phyloP scores from a whole-genome alignment of 2,329 filamentous ascomycete genomes.

The Fusarium subglutinans region DNA sequence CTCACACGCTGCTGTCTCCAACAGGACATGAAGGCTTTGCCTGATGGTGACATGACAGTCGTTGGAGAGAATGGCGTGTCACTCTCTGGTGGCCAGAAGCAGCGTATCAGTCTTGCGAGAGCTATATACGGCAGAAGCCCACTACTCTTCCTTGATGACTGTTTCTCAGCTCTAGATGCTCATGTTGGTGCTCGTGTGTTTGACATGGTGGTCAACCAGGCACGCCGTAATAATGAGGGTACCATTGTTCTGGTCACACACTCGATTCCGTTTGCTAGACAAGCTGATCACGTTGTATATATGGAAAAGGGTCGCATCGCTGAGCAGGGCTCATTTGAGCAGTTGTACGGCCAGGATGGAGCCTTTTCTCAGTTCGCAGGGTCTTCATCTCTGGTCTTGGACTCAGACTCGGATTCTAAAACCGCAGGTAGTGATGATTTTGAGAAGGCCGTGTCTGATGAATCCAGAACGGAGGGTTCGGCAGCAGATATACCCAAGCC shows the following conservation, averaged over 20 bases:
- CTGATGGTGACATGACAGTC: slow-evolving; percentile 23
- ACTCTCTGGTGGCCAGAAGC: slow-evolving; percentile 19
- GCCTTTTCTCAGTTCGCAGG: slow-evolving; percentile 1
- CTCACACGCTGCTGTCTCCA: slow-evolving; percentile 16
- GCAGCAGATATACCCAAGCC: rapidly evolving
- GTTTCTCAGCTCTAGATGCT: slow-evolving; percentile 19
- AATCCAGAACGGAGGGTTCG: rapidly evolving
- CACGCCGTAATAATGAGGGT: not conserved
- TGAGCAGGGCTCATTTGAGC: slow-evolving; percentile 14
- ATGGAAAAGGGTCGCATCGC: slow-evolving; percentile 6
- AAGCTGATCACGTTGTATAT: slow-evolving; percentile 19
- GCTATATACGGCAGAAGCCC: slow-evolving; percentile 15
- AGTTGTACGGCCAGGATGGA: not conserved
- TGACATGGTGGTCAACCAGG: slow-evolving; percentile 17
- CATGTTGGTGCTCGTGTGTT: slow-evolving; percentile 21
- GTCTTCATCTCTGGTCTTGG: not conserved
- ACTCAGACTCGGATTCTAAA: not conserved
- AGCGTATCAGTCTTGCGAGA: slow-evolving; percentile 23
- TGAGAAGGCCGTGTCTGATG: rapidly evolving
- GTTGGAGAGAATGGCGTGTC: slow-evolving; percentile 26
- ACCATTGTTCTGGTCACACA: slow-evolving; percentile 11
- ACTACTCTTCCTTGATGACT: slow-evolving; percentile 22
- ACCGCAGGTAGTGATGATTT: not conserved
- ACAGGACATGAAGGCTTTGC: slow-evolving; percentile 3
- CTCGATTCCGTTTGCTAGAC: slow-evolving; percentile 16